These are phyloP conservation scores for Monilinia polystroma DNA, from an alignment of 2,329 filamentous ascomycete genomes.

Conservation along the genomic window DNA sequence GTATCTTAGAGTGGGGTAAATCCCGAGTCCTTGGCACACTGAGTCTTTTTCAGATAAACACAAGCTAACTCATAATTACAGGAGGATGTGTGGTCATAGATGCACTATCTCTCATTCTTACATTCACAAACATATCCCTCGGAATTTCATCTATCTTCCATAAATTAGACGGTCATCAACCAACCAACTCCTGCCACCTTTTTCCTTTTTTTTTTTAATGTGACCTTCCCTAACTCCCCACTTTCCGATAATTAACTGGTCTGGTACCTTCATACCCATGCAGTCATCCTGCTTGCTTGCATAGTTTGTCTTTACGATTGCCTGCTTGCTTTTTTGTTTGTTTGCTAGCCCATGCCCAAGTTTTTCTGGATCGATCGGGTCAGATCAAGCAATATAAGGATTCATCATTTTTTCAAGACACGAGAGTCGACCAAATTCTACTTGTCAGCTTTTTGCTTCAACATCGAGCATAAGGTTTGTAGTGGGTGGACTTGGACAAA, in stretches of 20 bases:
- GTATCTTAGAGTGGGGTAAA: neutral
- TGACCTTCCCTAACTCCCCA: neutral
- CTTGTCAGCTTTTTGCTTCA: neutral
- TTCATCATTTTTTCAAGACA: neutral
- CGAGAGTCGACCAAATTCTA: neutral
- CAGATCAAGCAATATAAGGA: neutral
- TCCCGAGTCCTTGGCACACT: neutral
- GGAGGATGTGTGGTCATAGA: conserved; percentile 71
- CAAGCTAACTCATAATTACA: conserved; percentile 38
- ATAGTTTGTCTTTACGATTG: neutral
- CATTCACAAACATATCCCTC: neutral
- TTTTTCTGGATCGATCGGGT: neutral
- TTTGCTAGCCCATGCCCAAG: neutral
- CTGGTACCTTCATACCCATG: neutral
- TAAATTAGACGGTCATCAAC: conserved; percentile 4
- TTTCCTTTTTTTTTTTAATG: neutral
- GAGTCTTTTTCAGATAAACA: conserved; percentile 15
- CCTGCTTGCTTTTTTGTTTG: neutral
- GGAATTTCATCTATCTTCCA: neutral
- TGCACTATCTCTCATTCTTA: neutral
- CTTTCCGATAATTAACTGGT: neutral
- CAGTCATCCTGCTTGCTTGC: neutral
- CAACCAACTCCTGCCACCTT: neutral
- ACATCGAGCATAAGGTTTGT: neutral
- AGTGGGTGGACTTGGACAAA: neutral